Percentiles rank a stretch among this genome's conserved stretches.
Evolutionary conservation across 192 early-diverging fungal genomes (phyloP).

Genomic region (Pilaira anomala): DNA sequence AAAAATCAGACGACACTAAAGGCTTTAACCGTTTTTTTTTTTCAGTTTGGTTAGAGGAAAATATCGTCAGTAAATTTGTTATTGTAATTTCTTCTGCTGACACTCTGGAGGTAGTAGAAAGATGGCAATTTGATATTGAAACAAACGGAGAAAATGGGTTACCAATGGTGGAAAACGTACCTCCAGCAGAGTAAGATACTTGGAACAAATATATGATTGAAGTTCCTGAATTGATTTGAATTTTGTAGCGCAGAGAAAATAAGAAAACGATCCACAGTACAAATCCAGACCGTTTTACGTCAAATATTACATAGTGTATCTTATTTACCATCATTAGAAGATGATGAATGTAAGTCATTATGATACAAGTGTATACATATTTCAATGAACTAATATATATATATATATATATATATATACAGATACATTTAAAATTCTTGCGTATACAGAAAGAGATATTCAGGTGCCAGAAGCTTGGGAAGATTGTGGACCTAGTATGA

Average conservation of each 20-base stretch:
- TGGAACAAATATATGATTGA: background rate
- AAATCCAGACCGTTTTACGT: slow-evolving; percentile 74
- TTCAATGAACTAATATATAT: background rate
- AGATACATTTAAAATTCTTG: slow-evolving; percentile 90
- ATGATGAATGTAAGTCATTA: slow-evolving; percentile 53
- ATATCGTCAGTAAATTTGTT: slow-evolving; percentile 80
- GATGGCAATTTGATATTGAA: slow-evolving; percentile 94
- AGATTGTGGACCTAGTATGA: slow-evolving; percentile 75
- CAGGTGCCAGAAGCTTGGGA: slow-evolving; percentile 85
- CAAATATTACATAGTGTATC: slow-evolving; percentile 89
- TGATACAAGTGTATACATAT: background rate
- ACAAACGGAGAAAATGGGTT: slow-evolving; percentile 48
- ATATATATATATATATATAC: background rate
- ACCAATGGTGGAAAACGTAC: slow-evolving; percentile 13
- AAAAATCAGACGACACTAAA: too few species aligned
- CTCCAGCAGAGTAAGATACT: slow-evolving; percentile 9
- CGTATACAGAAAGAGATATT: slow-evolving; percentile 83
- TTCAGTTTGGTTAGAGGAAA: slow-evolving; percentile 71
- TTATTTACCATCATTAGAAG: slow-evolving; percentile 87
- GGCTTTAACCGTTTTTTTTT: background rate
- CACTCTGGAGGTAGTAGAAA: slow-evolving; percentile 78
- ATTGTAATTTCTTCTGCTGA: slow-evolving; percentile 84
- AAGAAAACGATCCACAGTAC: background rate
- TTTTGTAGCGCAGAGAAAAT: slow-evolving; percentile 1
- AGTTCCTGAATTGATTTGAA: background rate